Evolutionary conservation across 73 alveolate genomes (phyloP).

Genomic region (Blepharisma stoltei): DNA sequence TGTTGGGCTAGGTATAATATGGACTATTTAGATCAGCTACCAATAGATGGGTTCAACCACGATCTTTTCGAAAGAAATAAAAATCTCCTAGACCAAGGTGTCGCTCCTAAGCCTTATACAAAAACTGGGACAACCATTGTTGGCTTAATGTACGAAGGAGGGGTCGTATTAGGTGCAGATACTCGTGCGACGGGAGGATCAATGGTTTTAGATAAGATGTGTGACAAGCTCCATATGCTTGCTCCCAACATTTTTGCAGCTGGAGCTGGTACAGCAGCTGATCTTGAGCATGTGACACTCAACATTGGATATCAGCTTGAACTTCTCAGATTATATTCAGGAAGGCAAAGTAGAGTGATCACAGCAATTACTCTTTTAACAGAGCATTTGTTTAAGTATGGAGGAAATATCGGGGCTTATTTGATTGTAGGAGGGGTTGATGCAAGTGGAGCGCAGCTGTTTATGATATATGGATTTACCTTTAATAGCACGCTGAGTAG

Average conservation of each 20-base stretch:
- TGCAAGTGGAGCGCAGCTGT: slow-evolving; percentile 74
- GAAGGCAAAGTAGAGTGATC: slow-evolving; percentile 87
- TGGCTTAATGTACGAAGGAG: slow-evolving; percentile 85
- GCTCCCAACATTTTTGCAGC: slow-evolving; percentile 97
- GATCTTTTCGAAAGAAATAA: slow-evolving; percentile 54
- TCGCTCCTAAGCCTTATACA: slow-evolving; percentile 53
- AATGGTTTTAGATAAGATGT: slow-evolving; percentile 95
- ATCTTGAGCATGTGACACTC: slow-evolving; percentile 79
- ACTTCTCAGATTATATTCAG: slow-evolving; percentile 87
- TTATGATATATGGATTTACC: slow-evolving; percentile 80
- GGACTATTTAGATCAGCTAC: slow-evolving; percentile 46
- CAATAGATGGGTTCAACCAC: slow-evolving; percentile 53
- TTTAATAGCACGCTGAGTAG: too few relatives aligned
- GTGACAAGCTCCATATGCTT: slow-evolving; percentile 92
- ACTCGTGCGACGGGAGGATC: slow-evolving; percentile 99
- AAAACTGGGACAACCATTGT: slow-evolving; percentile 97
- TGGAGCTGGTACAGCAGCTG: slow-evolving; percentile 99
- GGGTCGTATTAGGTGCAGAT: slow-evolving; percentile 98
- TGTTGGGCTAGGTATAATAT: too few relatives aligned
- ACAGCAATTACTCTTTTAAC: slow-evolving; percentile 89
- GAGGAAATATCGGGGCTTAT: slow-evolving; percentile 92
- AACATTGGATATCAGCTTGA: slow-evolving; percentile 57
- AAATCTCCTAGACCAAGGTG: slow-evolving; percentile 37
- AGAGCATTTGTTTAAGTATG: slow-evolving; percentile 82
- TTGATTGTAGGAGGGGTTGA: slow-evolving; percentile 99